Evolutionary conservation across 176 grass and related monocot species (phyloP), one percentile per base, ranked within the genome.

Genomic region (Hordeum vulgare): DNA sequence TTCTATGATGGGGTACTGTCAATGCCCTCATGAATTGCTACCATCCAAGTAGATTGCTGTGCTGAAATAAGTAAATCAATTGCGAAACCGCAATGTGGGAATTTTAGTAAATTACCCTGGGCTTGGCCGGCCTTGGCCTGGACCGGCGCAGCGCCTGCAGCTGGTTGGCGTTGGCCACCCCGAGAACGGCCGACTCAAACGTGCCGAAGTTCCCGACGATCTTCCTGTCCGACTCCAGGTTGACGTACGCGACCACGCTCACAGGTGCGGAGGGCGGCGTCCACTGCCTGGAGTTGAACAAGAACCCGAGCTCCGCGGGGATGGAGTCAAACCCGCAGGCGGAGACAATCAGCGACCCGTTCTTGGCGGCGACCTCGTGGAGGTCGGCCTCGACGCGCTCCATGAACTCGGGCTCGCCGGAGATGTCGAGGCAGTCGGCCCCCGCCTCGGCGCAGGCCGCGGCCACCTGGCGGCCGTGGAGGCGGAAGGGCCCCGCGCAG

Each of bases 241-340:
- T 83, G 59, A 98, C 17, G 78, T 93, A 84, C 5, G 95, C 95
- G 36, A 91, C 85, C 11, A 93, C 81, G 49, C 29, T 64, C 40
- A 69, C 80, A 47, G 83, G 90, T 75, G 82, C 88, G 18, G 89
- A 86, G 1, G 88, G 86, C 3, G 90, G 77, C 24, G 39, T 59
- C 95, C 95, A 97, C 60, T 89, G 84, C 74, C 86, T 83, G 66
- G 85, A 61, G 81, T 97, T 71, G 76, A 93, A 94, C 41, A 97
- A 21, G 69, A 93, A 67, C 41, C 95, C 95, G 47, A 94, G 78
- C 85, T 98, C 92, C 7, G 89, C 92, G 2, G 92, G 92, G 26
- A 98, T 18, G n/a, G 95, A 98, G 76, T 95, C 95, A 45, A 98
- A 98, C 45, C 95, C 92, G 64, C 95, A 95, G 7, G 92, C 87